A percentile compares a stretch with the other conserved stretches of the same genome.
Evolutionary conservation across 2,329 filamentous ascomycete species (phyloP).

Genomic region (Phialophora macrospora): DNA sequence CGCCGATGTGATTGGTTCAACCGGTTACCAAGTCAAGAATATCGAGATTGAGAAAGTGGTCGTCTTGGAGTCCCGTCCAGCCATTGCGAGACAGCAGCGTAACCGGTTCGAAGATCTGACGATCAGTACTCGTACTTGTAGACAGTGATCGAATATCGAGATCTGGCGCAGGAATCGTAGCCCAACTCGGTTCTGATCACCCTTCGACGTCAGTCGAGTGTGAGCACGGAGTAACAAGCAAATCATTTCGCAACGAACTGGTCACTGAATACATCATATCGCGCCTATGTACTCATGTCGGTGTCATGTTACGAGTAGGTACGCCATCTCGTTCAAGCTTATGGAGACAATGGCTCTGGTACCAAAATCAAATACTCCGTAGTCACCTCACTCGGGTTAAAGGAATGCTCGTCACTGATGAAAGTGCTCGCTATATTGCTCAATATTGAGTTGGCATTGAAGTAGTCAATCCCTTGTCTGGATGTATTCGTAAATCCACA

Average conservation of each 20-base stretch:
- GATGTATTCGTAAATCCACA: background rate
- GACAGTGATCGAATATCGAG: background rate
- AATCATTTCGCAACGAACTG: background rate
- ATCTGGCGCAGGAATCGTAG: background rate
- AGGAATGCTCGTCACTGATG: background rate
- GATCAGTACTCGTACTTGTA: background rate
- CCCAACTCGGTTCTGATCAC: background rate
- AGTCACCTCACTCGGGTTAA: background rate
- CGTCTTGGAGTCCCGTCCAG: background rate
- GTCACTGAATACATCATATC: background rate
- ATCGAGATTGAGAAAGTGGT: background rate
- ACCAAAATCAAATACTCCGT: background rate
- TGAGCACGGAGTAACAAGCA: background rate
- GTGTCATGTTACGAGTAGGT: background rate
- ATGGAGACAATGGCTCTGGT: background rate
- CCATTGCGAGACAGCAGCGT: background rate
- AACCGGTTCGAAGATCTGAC: background rate
- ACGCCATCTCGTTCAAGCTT: background rate
- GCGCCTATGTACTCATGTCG: background rate
- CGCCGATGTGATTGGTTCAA: background rate
- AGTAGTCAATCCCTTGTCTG: background rate
- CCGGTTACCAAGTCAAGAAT: background rate
- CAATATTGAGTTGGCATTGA: background rate
- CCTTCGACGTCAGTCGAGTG: background rate
- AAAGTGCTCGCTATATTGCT: background rate